Base-by-base conservation (phyloP, 345 rosid genomes). In the Melaleuca alternifolia region DNA sequence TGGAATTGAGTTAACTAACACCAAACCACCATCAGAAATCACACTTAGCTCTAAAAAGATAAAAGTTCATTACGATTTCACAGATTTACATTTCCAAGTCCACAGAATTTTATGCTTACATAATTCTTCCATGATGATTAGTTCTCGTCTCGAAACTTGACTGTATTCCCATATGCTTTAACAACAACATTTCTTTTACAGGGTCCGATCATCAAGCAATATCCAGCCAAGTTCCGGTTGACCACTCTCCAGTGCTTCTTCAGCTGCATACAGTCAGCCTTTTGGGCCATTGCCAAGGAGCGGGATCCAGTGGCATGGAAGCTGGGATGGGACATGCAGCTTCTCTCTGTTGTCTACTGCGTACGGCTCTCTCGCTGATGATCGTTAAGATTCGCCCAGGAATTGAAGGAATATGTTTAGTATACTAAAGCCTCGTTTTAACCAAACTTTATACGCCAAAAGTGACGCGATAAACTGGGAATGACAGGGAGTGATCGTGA, bases 281-380 rank as follows among this genome's bases (percentile, higher is more conserved):
- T 92, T 61, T 93, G 96, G 94, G 97, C 96, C 21, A 84, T 94
- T 48, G 93, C 92, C 5, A 87, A 88, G 16, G 94, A 93, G 83
- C 95, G 96, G 88, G 91, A 91, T 83, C 92, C 95, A 51, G 89
- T 93, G 1, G 93, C 91, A 16, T 97, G 98, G 99, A 95, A 92
- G 88, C 94, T 95, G 76, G 91, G 93, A 44, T 96, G 97, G 93
- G 93, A 94, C 89, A 83, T 91, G 85, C 91, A 93, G 85, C 97
- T 97, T 88, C 87, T 95, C n/a, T 91, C 99, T 16, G 92, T 96
- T 24, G 94, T 89, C 88, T 97, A 95, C 84, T 97, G 98, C 75
- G 98, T 97, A 95, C 28, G 92, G 9, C n/a, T 23, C 52, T 82
- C 76, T 54, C 65, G 21, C 57, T 3, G 15, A 26, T 30, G 51